Evolutionary conservation across 2,329 filamentous ascomycete genomes (phyloP).

Genomic region (Zasmidium cellare): DNA sequence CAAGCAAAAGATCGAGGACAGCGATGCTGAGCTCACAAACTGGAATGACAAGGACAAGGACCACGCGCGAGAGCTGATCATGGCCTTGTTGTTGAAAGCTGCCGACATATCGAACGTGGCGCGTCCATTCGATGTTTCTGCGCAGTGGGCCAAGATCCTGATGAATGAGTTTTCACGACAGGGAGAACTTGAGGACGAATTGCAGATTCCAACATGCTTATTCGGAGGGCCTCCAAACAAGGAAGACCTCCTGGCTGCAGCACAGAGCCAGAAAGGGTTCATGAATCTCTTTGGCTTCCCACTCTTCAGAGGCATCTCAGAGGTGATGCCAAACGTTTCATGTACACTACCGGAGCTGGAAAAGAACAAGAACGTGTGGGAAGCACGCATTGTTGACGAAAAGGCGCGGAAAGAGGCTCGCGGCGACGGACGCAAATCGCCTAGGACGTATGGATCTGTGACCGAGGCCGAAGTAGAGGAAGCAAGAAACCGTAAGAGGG

Average conservation of each 20-base stretch:
- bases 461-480: slow-evolving; percentile 32
- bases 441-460: slow-evolving; percentile 32
- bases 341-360: slow-evolving; percentile 83
- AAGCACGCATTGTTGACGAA: slow-evolving; percentile 65
- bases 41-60: slow-evolving; percentile 78
- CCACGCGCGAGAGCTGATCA: slow-evolving; percentile 77
- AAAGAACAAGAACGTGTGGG: slow-evolving; percentile 73
- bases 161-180: slow-evolving; percentile 94
- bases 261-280: slow-evolving; percentile 87
- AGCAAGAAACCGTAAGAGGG: slow-evolving; percentile 28
- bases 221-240: slow-evolving; percentile 77
- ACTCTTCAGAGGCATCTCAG: slow-evolving; percentile 82
- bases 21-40: slow-evolving; percentile 61
- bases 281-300: slow-evolving; percentile 96
- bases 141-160: slow-evolving; percentile 89
- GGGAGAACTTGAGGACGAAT: slow-evolving; percentile 83
- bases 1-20: slow-evolving; percentile 73
- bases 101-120: slow-evolving; percentile 98
- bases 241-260: slow-evolving; percentile 79
- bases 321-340: slow-evolving; percentile 79
- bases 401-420: slow-evolving; percentile 47
- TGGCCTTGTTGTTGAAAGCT: slow-evolving; percentile 92
- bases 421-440: slow-evolving; percentile 22
- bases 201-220: slow-evolving; percentile 83
- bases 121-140: slow-evolving; percentile 76